Base-by-base conservation (phyloP, 176 grass and related monocot genomes). In the Oryza meridionalis region DNA sequence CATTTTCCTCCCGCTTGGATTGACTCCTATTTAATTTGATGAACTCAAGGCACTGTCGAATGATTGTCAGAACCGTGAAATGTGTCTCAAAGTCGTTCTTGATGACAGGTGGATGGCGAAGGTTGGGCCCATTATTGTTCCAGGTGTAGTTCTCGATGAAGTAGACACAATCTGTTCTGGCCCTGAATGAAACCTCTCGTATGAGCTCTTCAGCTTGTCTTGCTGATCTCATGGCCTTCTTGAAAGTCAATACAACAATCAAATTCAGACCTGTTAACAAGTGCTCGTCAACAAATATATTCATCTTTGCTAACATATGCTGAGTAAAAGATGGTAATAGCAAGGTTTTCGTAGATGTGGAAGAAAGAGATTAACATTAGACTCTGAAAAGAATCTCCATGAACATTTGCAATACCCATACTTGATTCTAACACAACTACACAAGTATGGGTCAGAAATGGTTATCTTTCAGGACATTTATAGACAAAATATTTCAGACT, bases 111-210 rank as follows among this genome's bases (percentile, higher is more conserved):
- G 91, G 89, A n/a, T 85, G 89, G 72, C 46, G 65, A 14, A 94
- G 67, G 46, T 94, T 82, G 59, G 85, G 81, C 2, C 43, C 83
- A 67, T 78, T 85, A 32, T 82, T 82, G 33, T 69, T 74, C 72
- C 70, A 86, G 24, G 85, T 92, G 84, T 99, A 96, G 81, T 99
- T 99, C 88, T 94, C 93, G 7, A 99, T 84, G 78, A 99, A 92
- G 78, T 94, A 99, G 29, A 96, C 90, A 25, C 91, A 94, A 21
- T 99, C 90, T 9, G 89, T 96, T 79, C 87, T 81, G 15, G 93
- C 96, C 74, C 86, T 92, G 83, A 96, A 90, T 1, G 93, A 85
- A 55, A 96, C 86, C 84, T 99, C 91, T 24, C 86, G 79, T 49
- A 85, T 37, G 35, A 99, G 87, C 29, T 99, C 93, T 74, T 94